Evolutionary conservation across 768 basidiomycete genomes (phyloP), one percentile per base, ranked within the genome.

Genomic region (Melanogaster broomeanus): DNA sequence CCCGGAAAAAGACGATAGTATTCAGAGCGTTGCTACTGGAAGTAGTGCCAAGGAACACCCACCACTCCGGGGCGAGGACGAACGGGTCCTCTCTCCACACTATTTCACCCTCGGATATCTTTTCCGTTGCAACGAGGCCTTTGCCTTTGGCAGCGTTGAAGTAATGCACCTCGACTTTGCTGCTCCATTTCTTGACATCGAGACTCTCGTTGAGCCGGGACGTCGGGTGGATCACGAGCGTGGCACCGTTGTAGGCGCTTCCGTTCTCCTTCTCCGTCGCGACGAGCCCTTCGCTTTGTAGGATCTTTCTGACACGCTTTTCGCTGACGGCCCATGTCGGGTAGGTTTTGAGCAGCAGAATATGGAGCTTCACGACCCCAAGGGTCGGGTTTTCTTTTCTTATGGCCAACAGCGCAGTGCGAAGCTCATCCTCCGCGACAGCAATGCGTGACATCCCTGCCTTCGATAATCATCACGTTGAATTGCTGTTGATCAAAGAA

Each of bases 41-140:
- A 7, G 30, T 43, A 16, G 3, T n/a, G 22, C 25, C 21, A 15
- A 18, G 11, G n/a, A 61, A 67, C 6, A 61, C 74, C 53, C 65
- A 89, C 87, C 85, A 89, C 70, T 89, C 87, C n/a, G 89, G 84
- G n/a, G 88, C 86, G 19, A 90, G 69, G 40, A 87, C 68, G 62
- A 86, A 91, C 1, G 89, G 90, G 61, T 91, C 88, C 62, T 95
- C 92, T 52, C 83, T 86, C 90, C 93, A 94, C 16, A 96, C 65
- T 4, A 82, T 72, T 55, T 94, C 89, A 0, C 87, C 90, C 60
- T 83, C 79, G 22, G 72, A 70, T 47, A 95, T 87, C 27, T 77
- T 73, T 44, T 83, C 79, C 30, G 70, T 80, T 2, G 90, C 90
- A 0, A 94, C 81, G 31, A 96, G 73, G 0, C 93, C 93, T 61